Base-by-base conservation (phyloP, 306 rosid species). In the Cyamopsis tetragonoloba region DNA sequence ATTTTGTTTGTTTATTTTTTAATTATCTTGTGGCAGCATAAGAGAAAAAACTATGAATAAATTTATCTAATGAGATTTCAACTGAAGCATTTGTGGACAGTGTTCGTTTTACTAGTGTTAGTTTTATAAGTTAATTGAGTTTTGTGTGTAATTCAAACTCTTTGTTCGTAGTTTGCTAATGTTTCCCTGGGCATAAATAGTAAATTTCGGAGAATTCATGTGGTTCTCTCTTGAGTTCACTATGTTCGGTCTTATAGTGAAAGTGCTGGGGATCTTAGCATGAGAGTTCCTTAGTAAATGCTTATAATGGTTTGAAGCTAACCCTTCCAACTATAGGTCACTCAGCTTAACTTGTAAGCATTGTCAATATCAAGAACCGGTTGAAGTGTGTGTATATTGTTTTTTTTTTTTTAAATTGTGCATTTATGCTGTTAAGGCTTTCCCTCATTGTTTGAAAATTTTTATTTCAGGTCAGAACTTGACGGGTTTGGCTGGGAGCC, bases 401-500 rank as follows among this genome's bases (percentile, higher is more conserved):
- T n/a, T 11, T 31, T 5, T 24, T 15, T 1, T 6, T 30, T 7
- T 14, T 32, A 7, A 1, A 30, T 31, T 0, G 12, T 62, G 24
- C 14, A 1, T 20, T 47, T 19, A 30, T 62, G 59, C n/a, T 14
- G 10, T 79, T 31, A 34, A 68, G 74, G 46, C 35, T 9, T 59
- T 64, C 77, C 10, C 57, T 22, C 71, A 39, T 71, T 38, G 18
- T 44, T 11, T 55, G 17, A 2, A 46, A 49, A 20, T 27, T 26
- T 14, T 1, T 31, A 14, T 39, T 60, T 34, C 86, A 88, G 96
- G 92, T 62, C 96, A 88, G 73, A 79, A 59, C 30, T 77, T 88
- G 83, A 82, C 86, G 44, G 92, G 96, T 60, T 75, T 88, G 64
- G 89, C 89, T 23, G 96, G 92, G 66, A 88, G 96, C 76, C 91